Base-by-base conservation (phyloP, 1,284 basidiomycete genomes). In the Sporisorium iseilematis-ciliati region DNA sequence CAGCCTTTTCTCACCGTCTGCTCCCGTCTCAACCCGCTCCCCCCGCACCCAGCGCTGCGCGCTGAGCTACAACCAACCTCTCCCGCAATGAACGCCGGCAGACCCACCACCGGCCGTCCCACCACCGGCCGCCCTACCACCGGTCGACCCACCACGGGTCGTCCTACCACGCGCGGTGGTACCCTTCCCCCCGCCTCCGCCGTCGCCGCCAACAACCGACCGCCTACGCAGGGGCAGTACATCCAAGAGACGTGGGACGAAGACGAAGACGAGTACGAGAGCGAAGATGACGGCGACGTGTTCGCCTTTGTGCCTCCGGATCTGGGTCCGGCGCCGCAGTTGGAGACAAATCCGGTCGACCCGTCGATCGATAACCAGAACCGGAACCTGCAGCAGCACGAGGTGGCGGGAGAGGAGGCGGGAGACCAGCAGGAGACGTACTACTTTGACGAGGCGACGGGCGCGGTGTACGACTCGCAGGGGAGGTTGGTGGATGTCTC, bases 241-340 rank as follows among this genome's bases (percentile, higher is more conserved):
- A 63, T 78, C 10, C 54, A 77, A 31, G 69, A 78, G 23, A 73
- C 81, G 29, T 72, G 65, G 63, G 72, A 78, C 35, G 80, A 82
- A 20, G 75, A 82, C 18, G 77, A 82, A 20, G 75, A 82, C 14
- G 77, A 81, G 25, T 78, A 82, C 48, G 78, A 82, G 49, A 76
- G 69, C 25, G 78, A 78, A 7, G 80, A 83, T 35, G 82, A 83
- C 23, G 82, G 77, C 4, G 78, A 82, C 41, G 81, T 84, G 42
- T 84, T 84, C 71, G 83, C 83, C 20, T 84, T 84, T 42, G 73
- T 79, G 11, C 81, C 79, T 29, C 79, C 76, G 26, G 72, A 75
- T 46, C 72, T 78, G 33, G 76, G 76, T 2, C 75, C 75, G 2
- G 67, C 75, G 7, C 71, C 71, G 11, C 63, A 75, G 31, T 62